These are phyloP conservation scores for Monosporascus sp. DNA, from an alignment of 2,329 filamentous ascomycete species.

Conservation along the genomic window DNA sequence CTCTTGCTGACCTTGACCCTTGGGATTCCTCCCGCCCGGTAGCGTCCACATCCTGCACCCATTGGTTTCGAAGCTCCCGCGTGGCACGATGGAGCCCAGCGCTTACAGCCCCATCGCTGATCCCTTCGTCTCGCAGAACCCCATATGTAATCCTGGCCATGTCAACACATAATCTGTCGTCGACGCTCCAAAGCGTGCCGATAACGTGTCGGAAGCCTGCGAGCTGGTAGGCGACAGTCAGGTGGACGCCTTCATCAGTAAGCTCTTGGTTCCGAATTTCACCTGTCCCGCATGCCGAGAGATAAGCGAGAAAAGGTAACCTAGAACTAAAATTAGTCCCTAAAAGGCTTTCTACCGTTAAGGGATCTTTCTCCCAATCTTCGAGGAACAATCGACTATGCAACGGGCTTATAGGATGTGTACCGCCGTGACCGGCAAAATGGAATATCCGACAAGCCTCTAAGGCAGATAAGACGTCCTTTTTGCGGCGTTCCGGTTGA, in stretches of 20 bases:
- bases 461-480: conserved; percentile 20
- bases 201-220: conserved; percentile 36
- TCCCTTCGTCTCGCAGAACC: no score
- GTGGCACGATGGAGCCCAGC: no score
- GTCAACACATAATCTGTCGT: no score
- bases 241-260: conserved; percentile 33
- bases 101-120: no score
- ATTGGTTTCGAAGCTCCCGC: no score
- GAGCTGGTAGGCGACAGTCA: conserved; percentile 32
- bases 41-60: no score
- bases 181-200: no score
- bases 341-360: conserved; percentile 10
- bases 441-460: conserved; percentile 31
- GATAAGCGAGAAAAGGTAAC: conserved; percentile 30
- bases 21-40: no score
- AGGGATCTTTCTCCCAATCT: conserved; percentile 1
- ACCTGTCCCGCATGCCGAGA: conserved; percentile 33
- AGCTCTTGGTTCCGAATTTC: conserved; percentile 13
- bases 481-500: conserved; percentile 5
- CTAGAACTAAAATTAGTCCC: conserved; percentile 9
- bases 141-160: no score
- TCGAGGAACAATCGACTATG: conserved; percentile 24
- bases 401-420: conserved; percentile 23
- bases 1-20: no score
- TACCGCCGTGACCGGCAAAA: conserved; percentile 34